Evolutionary conservation across 306 rosid genomes (phyloP).

Genomic region (Vachellia collinsii): DNA sequence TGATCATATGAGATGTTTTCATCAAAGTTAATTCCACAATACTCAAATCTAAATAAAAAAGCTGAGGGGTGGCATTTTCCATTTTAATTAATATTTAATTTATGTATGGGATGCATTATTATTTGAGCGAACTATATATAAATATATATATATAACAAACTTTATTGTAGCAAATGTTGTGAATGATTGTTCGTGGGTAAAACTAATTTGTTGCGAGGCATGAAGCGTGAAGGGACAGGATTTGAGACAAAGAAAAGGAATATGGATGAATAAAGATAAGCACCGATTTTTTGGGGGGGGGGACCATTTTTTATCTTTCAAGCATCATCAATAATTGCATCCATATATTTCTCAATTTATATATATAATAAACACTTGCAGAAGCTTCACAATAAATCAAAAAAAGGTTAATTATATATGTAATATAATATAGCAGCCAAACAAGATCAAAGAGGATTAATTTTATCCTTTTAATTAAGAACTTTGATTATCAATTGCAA

Average conservation of each 20-base stretch:
- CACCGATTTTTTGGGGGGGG: not conserved
- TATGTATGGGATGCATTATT: too few species aligned
- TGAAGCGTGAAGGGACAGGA: not conserved
- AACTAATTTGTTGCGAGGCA: not conserved
- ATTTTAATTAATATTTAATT: too few species aligned
- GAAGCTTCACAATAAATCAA: not conserved
- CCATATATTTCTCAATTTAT: not conserved
- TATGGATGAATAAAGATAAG: not conserved
- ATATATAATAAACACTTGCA: not conserved
- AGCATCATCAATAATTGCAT: too few species aligned
- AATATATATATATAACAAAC: too few species aligned
- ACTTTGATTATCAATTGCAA: not conserved
- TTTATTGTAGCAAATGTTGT: not conserved
- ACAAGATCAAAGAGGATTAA: not conserved
- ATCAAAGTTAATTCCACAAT: too few species aligned
- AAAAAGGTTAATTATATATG: too few species aligned
- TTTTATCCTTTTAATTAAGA: not conserved
- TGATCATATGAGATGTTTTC: not conserved
- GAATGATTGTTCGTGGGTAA: not conserved
- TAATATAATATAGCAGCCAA: not conserved
- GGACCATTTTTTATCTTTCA: constrained; percentile 13
- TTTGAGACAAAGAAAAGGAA: not conserved
- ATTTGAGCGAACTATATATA: too few species aligned
- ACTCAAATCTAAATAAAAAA: too few species aligned
- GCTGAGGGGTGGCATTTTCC: too few species aligned